Evolutionary conservation across 2,329 filamentous ascomycete genomes (phyloP).

Genomic region (Coniochaeta prunicola): DNA sequence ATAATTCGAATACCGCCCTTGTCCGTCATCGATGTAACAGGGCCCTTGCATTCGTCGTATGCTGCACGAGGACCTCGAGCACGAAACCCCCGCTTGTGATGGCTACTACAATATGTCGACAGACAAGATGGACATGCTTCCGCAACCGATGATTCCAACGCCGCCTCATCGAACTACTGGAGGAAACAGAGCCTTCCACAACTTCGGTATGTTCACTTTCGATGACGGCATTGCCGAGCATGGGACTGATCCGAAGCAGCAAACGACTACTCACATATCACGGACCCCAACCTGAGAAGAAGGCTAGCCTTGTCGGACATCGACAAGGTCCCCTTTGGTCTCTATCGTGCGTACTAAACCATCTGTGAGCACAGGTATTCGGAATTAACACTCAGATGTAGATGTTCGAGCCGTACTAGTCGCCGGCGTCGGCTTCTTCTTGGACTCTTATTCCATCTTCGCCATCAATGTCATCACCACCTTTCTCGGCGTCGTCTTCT

Average conservation of each 20-base stretch:
- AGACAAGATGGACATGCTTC: conserved; percentile 26
- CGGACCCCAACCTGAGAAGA: conserved; percentile 69
- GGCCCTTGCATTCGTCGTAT: neutral
- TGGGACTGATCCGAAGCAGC: neutral
- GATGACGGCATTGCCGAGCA: neutral
- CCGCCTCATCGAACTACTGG: conserved; percentile 39
- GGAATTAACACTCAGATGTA: conserved; percentile 10
- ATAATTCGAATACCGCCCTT: neutral
- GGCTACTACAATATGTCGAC: neutral
- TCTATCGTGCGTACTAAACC: conserved; percentile 46
- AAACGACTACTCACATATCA: conserved; percentile 44
- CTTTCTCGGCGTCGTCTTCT: conserved; percentile 72
- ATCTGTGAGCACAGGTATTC: neutral
- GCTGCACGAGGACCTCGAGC: neutral
- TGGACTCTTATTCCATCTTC: conserved; percentile 58
- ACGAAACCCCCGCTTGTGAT: neutral
- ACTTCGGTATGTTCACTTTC: conserved; percentile 37
- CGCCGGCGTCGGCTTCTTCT: conserved; percentile 77
- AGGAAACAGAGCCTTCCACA: conserved; percentile 64
- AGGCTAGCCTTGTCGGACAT: conserved; percentile 72
- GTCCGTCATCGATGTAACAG: neutral
- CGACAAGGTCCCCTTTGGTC: conserved; percentile 69
- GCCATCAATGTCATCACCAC: conserved; percentile 68
- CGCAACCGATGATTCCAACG: conserved; percentile 30
- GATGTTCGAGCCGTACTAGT: conserved; percentile 67